Evolutionary conservation across 2,329 filamentous ascomycete genomes (phyloP), one percentile per base, ranked within the genome.

Genomic region (Stemphylium lycopersici): DNA sequence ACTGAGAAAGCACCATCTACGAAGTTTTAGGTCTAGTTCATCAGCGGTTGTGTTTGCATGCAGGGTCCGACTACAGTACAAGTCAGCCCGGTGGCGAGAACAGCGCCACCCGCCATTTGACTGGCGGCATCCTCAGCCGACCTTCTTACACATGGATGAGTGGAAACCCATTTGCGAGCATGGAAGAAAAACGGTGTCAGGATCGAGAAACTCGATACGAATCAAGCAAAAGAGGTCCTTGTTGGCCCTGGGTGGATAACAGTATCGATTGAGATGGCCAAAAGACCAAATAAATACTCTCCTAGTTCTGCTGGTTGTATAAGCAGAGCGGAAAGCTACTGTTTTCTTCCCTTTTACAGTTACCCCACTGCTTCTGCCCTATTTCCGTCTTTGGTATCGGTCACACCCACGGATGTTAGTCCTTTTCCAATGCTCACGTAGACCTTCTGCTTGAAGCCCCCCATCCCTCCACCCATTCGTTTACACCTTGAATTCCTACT

Each of bases 171-270:
- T n/a, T 15, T 20, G 26, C 26, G 42, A 11, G 22, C 32, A 16
- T 13, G 32, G n/a, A 45, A 6, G 18, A 32, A 16, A 37, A 37
- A 20, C 20, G n/a, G 22, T 29, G 47, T 31, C 41, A n/a, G 41
- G 6, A 41, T 45, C 5, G n/a, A 31, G 52, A 3, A 55, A 55
- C 29, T 55, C 52, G 47, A 45, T 36, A 26, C 52, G 20, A 3
- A 20, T 20, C 20, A 20, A 20, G 4, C 20, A 20, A 47, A 44
- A 38, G 11, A 15, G 26, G 13, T n/a, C 20, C n/a, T 31, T 24
- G 24, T 6, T 32, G 39, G 26, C 51, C 20, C 20, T n/a, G 18
- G 20, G 37, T 40, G 31, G 40, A 41, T 41, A 55, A 45, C 33
- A 39, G 12, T 45, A 41, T 29, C 12, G 22, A 18, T 16, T 22